Percentiles rank a stretch among this genome's conserved stretches.
phyloP scores from a whole-genome alignment of 2,329 filamentous ascomycete species.

The Emergomyces africanus region DNA sequence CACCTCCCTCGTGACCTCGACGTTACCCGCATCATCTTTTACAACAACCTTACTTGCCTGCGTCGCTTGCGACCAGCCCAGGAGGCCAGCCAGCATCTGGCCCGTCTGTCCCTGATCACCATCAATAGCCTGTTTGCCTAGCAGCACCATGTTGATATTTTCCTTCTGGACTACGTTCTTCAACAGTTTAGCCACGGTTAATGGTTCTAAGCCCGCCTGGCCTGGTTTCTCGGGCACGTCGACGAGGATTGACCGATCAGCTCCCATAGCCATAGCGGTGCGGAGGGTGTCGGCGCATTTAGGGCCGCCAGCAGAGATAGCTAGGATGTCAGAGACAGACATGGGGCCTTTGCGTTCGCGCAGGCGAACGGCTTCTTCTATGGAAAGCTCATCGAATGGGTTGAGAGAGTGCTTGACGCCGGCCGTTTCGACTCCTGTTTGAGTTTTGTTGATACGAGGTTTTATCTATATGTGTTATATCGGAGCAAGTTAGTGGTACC shows the following conservation, averaged over 20 bases:
- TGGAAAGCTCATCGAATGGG: slow-evolving; percentile 95
- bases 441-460: slow-evolving; percentile 55
- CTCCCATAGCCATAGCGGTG: slow-evolving; percentile 98
- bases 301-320: slow-evolving; percentile 73
- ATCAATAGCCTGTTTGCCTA: slow-evolving; percentile 98
- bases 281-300: slow-evolving; percentile 83
- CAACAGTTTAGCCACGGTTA: slow-evolving; percentile 86
- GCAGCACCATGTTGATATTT: slow-evolving; percentile 78
- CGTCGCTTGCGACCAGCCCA: slow-evolving; percentile 90
- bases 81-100: slow-evolving; percentile 87
- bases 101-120: slow-evolving; percentile 93
- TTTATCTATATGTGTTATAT: slow-evolving; percentile 40
- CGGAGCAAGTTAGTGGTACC: not conserved
- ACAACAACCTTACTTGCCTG: slow-evolving; percentile 80
- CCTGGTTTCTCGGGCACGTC: slow-evolving; percentile 54
- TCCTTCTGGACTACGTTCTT: slow-evolving; percentile 67
- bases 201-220: slow-evolving; percentile 59
- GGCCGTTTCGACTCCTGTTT: slow-evolving; percentile 80
- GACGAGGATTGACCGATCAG: slow-evolving; percentile 81
- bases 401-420: slow-evolving; percentile 98
- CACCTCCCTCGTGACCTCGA: slow-evolving; percentile 79
- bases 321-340: slow-evolving; percentile 82
- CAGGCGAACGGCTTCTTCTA: slow-evolving; percentile 91
- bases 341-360: slow-evolving; percentile 71
- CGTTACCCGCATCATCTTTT: slow-evolving; percentile 49